Base-by-base conservation (phyloP, 441 rosid genomes). In the Populus hybrid region DNA sequence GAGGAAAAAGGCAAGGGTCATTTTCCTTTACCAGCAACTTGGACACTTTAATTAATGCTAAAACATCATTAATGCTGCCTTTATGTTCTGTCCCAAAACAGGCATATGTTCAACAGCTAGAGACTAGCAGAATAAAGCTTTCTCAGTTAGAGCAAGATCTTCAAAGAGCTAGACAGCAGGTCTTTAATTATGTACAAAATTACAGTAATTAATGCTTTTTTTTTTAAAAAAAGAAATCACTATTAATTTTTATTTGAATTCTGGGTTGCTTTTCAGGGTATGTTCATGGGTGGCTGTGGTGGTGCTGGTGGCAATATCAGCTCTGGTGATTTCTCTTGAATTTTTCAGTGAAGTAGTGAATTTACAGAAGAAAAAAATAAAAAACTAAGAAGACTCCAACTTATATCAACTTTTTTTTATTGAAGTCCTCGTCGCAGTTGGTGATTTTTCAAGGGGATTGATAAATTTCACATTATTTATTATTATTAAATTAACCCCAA, bases 1-100 rank as follows among this genome's bases (percentile, higher is more conserved):
- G 18, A 89, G 99, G 50, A 96, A 96, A 85, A 96, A 96, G 92
- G 99, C 90, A 77, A 36, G 80, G 24, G 68, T 76, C 71, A 36
- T 66, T 77, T 53, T 69, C 61, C 38, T 57, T 77, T 53, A 36
- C 59, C 71, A 69, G 5, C 80, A n/a, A 50, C 68, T 61, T 38
- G 23, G 42, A 75, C 6, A 24, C 57, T 16, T 75, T 65, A 57
- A 30, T 67, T 59, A 72, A 59, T 67, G 63, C 18, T 30, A 30
- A 57, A 59, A 67, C 20, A 28, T 14, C 23, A 74, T 73, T 36
- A 53, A 74, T 53, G 26, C 35, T 42, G 30, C 21, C 69, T 59
- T 72, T 53, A 53, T 53, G 74, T 4, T 5, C 2, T 63, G 2
- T 26, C 16, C 59, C 7, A 50, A 73, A 66, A 30, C 91, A 95